These are phyloP conservation scores for Umbilicus rupestris DNA, from an alignment of 164 flowering plant genomes.

Conservation along the genomic window DNA sequence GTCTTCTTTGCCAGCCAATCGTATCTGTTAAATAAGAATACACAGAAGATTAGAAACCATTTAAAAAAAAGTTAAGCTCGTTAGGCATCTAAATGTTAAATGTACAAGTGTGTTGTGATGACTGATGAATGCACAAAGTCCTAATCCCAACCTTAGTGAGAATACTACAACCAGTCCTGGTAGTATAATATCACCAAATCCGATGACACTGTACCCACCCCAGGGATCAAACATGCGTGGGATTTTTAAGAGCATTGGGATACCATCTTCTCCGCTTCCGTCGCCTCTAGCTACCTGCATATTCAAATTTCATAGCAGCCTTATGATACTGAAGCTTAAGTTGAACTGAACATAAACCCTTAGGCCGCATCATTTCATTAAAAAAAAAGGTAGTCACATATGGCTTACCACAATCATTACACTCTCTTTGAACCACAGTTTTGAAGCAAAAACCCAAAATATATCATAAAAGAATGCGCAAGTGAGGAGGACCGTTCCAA, in stretches of 20 bases:
- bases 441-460: slow-evolving; percentile 94
- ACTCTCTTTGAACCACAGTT: slow-evolving; percentile 75
- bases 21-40: slow-evolving; percentile 38
- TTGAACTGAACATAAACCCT: not conserved
- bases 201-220: slow-evolving; percentile 98
- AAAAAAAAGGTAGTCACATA: not conserved
- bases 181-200: slow-evolving; percentile 92
- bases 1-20: slow-evolving; percentile 87
- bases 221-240: slow-evolving; percentile 98
- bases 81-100: too few species aligned
- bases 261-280: slow-evolving; percentile 91
- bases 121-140: not conserved
- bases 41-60: not conserved
- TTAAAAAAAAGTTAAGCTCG: not conserved
- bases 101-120: too few species aligned
- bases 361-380: not conserved
- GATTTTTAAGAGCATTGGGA: slow-evolving; percentile 92
- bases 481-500: slow-evolving; percentile 90
- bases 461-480: slow-evolving; percentile 96
- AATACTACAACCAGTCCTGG: slow-evolving; percentile 90
- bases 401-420: slow-evolving; percentile 95
- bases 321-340: not conserved
- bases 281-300: slow-evolving; percentile 95
- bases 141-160: slow-evolving; percentile 50
- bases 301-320: slow-evolving; percentile 1